Evolutionary conservation across 495 filamentous ascomycete genomes (phyloP).

Genomic region (Cairneyella variabilis): DNA sequence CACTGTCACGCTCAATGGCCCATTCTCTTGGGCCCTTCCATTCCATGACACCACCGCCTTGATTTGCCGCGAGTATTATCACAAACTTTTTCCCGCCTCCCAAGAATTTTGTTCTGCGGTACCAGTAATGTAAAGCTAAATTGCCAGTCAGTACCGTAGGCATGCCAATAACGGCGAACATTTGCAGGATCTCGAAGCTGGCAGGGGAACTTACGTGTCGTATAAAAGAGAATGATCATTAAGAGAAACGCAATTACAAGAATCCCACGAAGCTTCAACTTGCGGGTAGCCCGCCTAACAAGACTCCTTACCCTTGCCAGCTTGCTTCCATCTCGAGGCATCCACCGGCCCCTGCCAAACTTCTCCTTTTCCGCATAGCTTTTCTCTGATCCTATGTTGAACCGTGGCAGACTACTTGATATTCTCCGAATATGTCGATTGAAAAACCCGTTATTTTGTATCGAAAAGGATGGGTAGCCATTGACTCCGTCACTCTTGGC

Average conservation of each 20-base stretch:
- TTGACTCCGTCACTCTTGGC: conserved; percentile 71
- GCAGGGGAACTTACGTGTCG: conserved; percentile 53
- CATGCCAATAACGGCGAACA: too few relatives aligned
- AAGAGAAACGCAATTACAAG: conserved; percentile 57
- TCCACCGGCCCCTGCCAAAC: conserved; percentile 40
- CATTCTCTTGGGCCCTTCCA: conserved; percentile 97
- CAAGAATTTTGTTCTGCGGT: conserved; percentile 44
- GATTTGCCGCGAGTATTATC: conserved; percentile 88
- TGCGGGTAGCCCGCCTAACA: conserved; percentile 19
- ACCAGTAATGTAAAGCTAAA: conserved; percentile 43
- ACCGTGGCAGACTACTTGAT: conserved; percentile 70
- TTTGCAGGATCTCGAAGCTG: neutral
- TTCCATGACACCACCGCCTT: conserved; percentile 97
- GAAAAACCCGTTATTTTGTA: conserved; percentile 77
- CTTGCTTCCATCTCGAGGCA: conserved; percentile 35
- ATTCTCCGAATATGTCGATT: conserved; percentile 70
- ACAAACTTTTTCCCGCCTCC: conserved; percentile 90
- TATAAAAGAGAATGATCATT: conserved; percentile 61
- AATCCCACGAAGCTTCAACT: conserved; percentile 54
- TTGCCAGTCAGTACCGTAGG: neutral
- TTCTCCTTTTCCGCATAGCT: conserved; percentile 76
- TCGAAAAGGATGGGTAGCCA: conserved; percentile 76
- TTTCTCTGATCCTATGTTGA: conserved; percentile 38
- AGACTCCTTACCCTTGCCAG: conserved; percentile 20
- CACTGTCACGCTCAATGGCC: conserved; percentile 95